Conservation (phyloP, 352 stramenopile species). For the Globisporangium radiosum region DNA sequence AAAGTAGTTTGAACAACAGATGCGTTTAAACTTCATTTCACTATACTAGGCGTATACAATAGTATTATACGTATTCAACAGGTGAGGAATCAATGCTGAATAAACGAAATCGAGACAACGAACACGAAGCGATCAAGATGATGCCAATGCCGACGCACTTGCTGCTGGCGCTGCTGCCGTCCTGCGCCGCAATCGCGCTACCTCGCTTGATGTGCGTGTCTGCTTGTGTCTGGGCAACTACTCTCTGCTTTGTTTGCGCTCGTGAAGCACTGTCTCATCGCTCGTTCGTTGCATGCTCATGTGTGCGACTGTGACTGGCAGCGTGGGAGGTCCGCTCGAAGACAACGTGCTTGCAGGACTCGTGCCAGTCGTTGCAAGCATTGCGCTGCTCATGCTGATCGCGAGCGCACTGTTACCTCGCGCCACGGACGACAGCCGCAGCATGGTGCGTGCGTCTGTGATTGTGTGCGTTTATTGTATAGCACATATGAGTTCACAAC, state of each 20-base stretch:
- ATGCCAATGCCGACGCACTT: not conserved
- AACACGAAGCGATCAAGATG: not conserved
- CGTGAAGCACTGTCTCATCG: not conserved
- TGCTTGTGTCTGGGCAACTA: conserved; percentile 4
- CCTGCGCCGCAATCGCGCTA: conserved; percentile 9
- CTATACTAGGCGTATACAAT: too few relatives aligned
- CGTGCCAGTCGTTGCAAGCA: conserved; percentile 25
- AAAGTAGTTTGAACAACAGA: too few relatives aligned
- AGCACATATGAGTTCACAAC: not conserved
- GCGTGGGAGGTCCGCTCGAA: conserved; percentile 32
- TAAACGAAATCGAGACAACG: not conserved
- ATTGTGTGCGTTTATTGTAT: not conserved
- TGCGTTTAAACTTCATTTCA: too few relatives aligned
- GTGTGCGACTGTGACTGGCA: conserved; percentile 8
- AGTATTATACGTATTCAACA: too few relatives aligned
- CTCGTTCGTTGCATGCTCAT: not conserved
- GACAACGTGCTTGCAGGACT: conserved; percentile 38
- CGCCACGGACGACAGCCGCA: not conserved
- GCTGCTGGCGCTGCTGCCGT: conserved; percentile 22
- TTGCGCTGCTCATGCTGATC: conserved; percentile 23
- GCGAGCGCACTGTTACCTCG: conserved; percentile 18
- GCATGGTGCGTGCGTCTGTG: not conserved
- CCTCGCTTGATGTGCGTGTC: conserved; percentile 22
- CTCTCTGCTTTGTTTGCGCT: not conserved
- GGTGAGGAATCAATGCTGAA: too few relatives aligned